Evolutionary conservation across 495 filamentous ascomycete species (phyloP), one percentile per base, ranked within the genome.

Genomic region (Penicillium subrubescens): DNA sequence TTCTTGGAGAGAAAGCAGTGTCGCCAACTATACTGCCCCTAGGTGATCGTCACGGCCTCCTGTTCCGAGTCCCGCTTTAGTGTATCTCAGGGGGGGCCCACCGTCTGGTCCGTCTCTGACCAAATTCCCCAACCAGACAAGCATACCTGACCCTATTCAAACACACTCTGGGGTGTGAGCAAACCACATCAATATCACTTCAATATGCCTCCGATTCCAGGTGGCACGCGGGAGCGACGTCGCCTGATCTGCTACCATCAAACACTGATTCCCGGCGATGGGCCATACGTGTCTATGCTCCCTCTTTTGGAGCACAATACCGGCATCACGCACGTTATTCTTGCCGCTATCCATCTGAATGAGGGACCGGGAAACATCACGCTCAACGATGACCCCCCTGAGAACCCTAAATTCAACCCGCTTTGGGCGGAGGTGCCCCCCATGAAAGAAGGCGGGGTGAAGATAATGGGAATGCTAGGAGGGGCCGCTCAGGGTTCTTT

Each of bases 261-360:
- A 78, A 94, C 90, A 5, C 79, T 88, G 64, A 75, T 81, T 23
- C 77, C 81, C 57, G 75, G 83, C 34, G 66, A 71, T 29, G 86
- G 83, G 63, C 77, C 82, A 21, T 85, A 84, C 64, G 88, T 92
- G 68, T 89, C 89, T 31, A 79, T 93, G 64, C 83, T 92, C 2
- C 90, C 90, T 0, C 84, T 96, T 41, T 67, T 93, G 62, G 82
- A 79, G 29, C 72, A 86, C 62, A 72, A 78, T 50, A 82, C 84
- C 2, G 77, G 87, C n/a, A 75, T 89, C 57, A 93, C 91, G 0
- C 92, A 95, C 70, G 67, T 93, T 37, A 92, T 92, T 61, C 70
- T 96, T 50, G 92, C 91, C 8, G 91, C 92, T 3, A 86, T 96
- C 57, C 92, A 95, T 72, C 78, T 95, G 72, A 93, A 94, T 70